phyloP scores from a whole-genome alignment of 805 yeast genomes.

The Candida ulmi region DNA sequence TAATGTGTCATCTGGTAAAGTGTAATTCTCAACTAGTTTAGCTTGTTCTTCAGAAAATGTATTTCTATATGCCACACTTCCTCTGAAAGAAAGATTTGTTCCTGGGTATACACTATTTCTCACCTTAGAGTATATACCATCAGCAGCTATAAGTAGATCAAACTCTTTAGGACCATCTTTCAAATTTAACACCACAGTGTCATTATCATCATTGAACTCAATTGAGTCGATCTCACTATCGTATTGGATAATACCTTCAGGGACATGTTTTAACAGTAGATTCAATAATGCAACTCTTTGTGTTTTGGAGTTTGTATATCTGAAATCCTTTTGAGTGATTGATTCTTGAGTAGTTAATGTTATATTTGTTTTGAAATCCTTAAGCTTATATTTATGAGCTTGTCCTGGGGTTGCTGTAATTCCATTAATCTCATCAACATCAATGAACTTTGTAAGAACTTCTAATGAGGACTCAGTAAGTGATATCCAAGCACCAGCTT shows the following conservation, averaged over 20 bases:
- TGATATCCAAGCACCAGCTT: slow-evolving; percentile 3
- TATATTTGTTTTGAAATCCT: not conserved
- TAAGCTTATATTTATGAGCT: not conserved
- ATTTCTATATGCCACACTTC: slow-evolving; percentile 1
- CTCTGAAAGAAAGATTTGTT: not conserved
- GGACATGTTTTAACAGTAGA: not conserved
- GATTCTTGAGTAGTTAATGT: not conserved
- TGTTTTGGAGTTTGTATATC: not conserved
- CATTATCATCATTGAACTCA: not conserved
- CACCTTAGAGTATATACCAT: slow-evolving; percentile 4
- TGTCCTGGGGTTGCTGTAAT: not conserved
- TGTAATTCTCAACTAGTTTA: not conserved
- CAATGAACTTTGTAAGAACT: not conserved
- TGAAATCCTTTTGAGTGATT: not conserved
- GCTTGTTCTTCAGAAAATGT: not conserved
- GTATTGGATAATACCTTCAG: slow-evolving; percentile 1
- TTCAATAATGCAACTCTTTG: slow-evolving; percentile 1
- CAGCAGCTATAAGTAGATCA: slow-evolving; percentile 3
- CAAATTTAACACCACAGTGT: not conserved
- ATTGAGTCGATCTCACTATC: not conserved
- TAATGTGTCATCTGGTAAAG: not conserved
- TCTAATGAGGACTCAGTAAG: not conserved
- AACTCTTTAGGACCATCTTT: not conserved
- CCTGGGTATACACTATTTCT: not conserved
- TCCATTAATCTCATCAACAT: not conserved